Conservation (phyloP, 192 early-diverging fungal genomes). For the Entophlyctis luteolus region DNA sequence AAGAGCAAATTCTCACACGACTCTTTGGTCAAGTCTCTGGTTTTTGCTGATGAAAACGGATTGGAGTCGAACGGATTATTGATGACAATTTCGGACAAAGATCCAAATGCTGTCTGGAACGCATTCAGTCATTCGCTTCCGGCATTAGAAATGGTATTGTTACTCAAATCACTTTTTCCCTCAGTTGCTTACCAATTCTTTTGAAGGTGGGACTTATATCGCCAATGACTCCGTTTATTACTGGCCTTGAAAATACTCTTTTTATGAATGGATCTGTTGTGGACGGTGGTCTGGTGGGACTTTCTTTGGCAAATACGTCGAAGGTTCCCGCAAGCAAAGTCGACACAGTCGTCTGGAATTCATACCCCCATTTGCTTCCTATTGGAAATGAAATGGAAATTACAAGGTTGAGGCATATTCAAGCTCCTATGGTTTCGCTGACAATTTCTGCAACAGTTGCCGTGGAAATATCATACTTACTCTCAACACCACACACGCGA, state of each 20-base stretch:
- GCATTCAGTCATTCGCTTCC: background rate
- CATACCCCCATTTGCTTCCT: background rate
- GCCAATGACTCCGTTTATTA: slow-evolving; percentile 21
- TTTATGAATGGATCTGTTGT: background rate
- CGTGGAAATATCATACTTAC: slow-evolving; percentile 22
- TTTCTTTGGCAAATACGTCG: background rate
- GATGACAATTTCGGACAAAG: background rate
- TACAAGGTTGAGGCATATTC: background rate
- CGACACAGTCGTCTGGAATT: background rate
- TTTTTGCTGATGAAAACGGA: background rate
- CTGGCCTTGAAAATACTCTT: slow-evolving; percentile 5
- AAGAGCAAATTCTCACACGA: background rate
- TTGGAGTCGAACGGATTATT: background rate
- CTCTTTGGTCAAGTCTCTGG: background rate
- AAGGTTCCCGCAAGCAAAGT: background rate
- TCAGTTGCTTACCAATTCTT: background rate
- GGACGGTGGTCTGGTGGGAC: slow-evolving; percentile 12
- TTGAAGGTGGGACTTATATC: slow-evolving; percentile 5
- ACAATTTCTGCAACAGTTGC: background rate
- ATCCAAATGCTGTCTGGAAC: slow-evolving; percentile 2
- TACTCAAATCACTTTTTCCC: background rate
- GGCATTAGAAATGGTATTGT: background rate
- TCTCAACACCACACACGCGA: background rate
- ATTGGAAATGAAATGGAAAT: background rate
- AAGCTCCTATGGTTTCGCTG: background rate